phyloP scores from a whole-genome alignment of 345 rosid species.

The Combretum micranthum region DNA sequence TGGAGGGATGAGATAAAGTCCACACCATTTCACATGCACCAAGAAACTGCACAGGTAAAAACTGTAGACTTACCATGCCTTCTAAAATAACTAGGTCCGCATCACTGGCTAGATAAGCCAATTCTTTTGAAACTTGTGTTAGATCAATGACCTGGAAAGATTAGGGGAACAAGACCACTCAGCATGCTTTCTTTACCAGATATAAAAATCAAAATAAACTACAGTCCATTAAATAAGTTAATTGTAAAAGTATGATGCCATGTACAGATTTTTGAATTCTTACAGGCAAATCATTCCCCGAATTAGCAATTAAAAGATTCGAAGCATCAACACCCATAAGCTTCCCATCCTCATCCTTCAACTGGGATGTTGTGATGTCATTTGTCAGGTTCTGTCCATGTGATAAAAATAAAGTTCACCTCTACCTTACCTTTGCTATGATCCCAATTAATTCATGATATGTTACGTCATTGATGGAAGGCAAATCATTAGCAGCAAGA shows the following conservation, averaged over 20 bases:
- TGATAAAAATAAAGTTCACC: conserved; percentile 8
- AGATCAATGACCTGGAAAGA: conserved; percentile 88
- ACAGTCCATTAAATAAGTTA: neutral
- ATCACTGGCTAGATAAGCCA: conserved; percentile 75
- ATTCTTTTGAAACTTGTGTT: conserved; percentile 75
- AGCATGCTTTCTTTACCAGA: neutral
- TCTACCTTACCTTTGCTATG: conserved; percentile 56
- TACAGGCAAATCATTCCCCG: conserved; percentile 98
- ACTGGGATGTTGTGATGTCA: conserved; percentile 32
- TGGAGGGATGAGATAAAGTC: too few species aligned
- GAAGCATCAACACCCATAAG: conserved; percentile 77
- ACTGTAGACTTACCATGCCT: conserved; percentile 75
- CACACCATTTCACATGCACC: too few species aligned
- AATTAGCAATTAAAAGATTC: conserved; percentile 80
- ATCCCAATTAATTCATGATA: conserved; percentile 80
- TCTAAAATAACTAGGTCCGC: conserved; percentile 91
- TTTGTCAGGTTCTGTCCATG: conserved; percentile 21
- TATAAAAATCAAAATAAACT: neutral
- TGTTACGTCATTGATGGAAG: conserved; percentile 94
- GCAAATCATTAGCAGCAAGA: conserved; percentile 95
- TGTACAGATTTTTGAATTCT: conserved; percentile 16
- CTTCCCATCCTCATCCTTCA: conserved; percentile 80
- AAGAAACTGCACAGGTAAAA: too few species aligned
- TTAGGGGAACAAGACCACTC: conserved; percentile 3
- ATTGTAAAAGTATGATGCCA: neutral